Conservation (phyloP, 2,329 filamentous ascomycete species). For the Albifimbria verrucaria region DNA sequence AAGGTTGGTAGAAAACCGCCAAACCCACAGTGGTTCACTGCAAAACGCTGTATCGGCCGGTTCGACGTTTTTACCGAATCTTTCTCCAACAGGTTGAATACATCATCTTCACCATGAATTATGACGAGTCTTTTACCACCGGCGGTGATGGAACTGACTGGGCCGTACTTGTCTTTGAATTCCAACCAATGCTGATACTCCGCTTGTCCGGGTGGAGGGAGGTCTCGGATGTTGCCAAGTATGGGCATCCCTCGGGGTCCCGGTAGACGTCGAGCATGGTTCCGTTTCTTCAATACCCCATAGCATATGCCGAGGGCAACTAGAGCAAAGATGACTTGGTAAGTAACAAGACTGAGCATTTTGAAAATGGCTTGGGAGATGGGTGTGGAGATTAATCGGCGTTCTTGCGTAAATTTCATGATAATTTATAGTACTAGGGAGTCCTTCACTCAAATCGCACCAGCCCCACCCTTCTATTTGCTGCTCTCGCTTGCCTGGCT, state of each 20-base stretch:
- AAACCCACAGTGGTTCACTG: not conserved
- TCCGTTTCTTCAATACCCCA: too few relatives aligned
- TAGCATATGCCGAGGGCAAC: too few relatives aligned
- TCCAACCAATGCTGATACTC: not conserved
- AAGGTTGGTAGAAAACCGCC: not conserved
- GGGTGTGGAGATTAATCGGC: too few relatives aligned
- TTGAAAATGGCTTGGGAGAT: too few relatives aligned
- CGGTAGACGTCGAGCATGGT: not conserved
- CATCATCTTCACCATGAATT: constrained; percentile 1
- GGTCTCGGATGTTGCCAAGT: not conserved
- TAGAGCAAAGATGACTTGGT: not conserved
- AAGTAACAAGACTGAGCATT: too few relatives aligned
- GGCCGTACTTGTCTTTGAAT: not conserved
- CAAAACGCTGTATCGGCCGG: constrained; percentile 3
- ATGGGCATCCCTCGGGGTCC: not conserved
- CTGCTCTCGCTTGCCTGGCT: too few relatives aligned
- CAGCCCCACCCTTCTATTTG: too few relatives aligned
- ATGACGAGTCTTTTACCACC: constrained; percentile 1
- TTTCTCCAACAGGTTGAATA: constrained; percentile 1
- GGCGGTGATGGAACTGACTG: constrained; percentile 3
- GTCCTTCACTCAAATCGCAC: too few relatives aligned
- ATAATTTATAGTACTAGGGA: too few relatives aligned
- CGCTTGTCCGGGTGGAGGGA: not conserved
- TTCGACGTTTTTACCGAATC: constrained; percentile 1
- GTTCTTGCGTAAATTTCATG: too few relatives aligned